Conservation (phyloP, 2,329 filamentous ascomycete genomes). For the Aspergillus amoenus region DNA sequence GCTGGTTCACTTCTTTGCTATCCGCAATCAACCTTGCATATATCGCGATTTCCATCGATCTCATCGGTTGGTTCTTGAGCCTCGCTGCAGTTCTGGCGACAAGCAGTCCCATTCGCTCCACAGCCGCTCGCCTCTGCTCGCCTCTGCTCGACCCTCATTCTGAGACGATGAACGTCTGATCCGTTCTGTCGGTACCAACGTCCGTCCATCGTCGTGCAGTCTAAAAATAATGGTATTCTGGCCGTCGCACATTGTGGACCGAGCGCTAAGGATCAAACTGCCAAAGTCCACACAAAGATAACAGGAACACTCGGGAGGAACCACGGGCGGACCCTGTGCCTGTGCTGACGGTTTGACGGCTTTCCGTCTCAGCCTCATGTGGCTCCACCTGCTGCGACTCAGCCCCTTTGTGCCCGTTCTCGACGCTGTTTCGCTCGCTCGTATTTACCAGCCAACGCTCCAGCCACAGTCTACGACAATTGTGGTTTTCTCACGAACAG, state of each 20-base stretch:
- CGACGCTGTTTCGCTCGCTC: background rate
- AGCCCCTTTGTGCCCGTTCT: background rate
- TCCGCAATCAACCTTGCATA: background rate
- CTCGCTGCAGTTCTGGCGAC: background rate
- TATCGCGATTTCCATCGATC: background rate
- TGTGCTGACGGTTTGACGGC: background rate
- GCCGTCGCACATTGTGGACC: background rate
- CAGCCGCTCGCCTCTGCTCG: conserved; percentile 16
- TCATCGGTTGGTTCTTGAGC: background rate
- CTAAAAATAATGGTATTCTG: conserved; percentile 14
- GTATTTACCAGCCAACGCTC: background rate
- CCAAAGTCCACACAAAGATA: background rate
- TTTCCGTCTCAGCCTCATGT: conserved; percentile 18
- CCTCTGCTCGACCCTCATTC: conserved; percentile 3
- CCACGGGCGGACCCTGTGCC: no score
- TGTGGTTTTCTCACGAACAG: background rate
- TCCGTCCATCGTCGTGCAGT: conserved; percentile 8
- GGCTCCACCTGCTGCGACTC: background rate
- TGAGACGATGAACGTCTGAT: conserved; percentile 15
- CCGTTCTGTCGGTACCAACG: conserved; percentile 19
- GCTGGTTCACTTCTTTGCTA: background rate
- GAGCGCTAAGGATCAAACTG: background rate
- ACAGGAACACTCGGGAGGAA: background rate
- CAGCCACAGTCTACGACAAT: conserved; percentile 3
- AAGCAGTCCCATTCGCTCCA: conserved; percentile 10